Evolutionary conservation across 768 basidiomycete genomes (phyloP).

Genomic region (Leccinum rimulosum): DNA sequence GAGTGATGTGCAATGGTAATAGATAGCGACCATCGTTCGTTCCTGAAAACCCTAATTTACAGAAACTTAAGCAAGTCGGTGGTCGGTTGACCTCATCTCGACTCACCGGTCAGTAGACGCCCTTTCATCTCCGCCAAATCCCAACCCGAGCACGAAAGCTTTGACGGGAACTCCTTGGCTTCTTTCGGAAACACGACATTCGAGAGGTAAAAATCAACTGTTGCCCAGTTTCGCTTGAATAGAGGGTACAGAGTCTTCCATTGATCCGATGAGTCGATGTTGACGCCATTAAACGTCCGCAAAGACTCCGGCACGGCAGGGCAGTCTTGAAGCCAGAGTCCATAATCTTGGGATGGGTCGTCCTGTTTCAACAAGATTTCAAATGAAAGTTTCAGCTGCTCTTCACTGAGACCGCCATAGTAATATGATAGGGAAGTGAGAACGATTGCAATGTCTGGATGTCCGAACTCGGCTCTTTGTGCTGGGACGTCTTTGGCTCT

Average conservation of each 20-base stretch:
- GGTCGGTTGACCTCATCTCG: no score
- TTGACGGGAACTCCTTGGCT: constrained; percentile 46
- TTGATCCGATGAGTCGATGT: constrained; percentile 39
- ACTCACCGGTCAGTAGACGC: constrained; percentile 10
- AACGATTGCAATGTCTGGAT: constrained; percentile 33
- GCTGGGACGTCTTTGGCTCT: constrained; percentile 35
- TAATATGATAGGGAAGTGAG: constrained; percentile 36
- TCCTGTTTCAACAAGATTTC: constrained; percentile 35
- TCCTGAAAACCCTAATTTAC: constrained; percentile 42
- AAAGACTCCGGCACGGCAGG: constrained; percentile 30
- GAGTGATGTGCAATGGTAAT: constrained; percentile 16
- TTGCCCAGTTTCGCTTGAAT: constrained; percentile 37
- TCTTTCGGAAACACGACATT: constrained; percentile 49
- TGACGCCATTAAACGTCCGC: constrained; percentile 38
- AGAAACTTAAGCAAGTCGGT: no score
- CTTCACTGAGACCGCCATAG: constrained; percentile 11
- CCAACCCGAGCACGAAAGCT: constrained; percentile 51
- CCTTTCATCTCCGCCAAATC: constrained; percentile 44
- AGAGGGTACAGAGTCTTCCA: constrained; percentile 30
- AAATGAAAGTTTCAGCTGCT: constrained; percentile 1
- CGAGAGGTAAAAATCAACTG: constrained; percentile 47
- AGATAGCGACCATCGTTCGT: constrained; percentile 48
- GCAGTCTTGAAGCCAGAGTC: constrained; percentile 34
- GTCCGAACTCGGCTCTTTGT: constrained; percentile 32
- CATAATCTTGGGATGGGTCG: constrained; percentile 42